Evolutionary conservation across 805 yeast species (phyloP).

Genomic region (Spathaspora gorwiae): DNA sequence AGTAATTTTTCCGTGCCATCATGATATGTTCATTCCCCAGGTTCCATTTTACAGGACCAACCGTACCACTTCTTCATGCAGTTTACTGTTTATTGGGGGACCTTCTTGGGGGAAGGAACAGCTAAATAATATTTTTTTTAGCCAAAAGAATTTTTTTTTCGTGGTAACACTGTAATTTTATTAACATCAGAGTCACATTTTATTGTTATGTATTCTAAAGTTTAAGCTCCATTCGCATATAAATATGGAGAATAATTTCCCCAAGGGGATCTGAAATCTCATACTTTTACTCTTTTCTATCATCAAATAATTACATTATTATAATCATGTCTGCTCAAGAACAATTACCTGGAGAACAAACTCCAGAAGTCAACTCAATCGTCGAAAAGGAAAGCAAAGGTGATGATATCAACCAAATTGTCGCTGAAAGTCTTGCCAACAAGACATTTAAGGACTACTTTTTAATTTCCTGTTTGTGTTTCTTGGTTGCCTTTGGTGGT

Average conservation of each 20-base stretch:
- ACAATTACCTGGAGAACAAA: slow-evolving; percentile 24
- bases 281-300: not conserved
- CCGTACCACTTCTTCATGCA: too few relatives aligned
- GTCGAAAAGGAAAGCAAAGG: slow-evolving; percentile 19
- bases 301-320: not conserved
- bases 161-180: too few relatives aligned
- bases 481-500: slow-evolving; percentile 70
- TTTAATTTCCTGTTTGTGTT: slow-evolving; percentile 39
- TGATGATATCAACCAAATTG: slow-evolving; percentile 4
- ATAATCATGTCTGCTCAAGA: slow-evolving; percentile 19
- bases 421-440: slow-evolving; percentile 12
- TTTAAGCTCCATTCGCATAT: not conserved
- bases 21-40: too few relatives aligned
- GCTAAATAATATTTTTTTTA: too few relatives aligned
- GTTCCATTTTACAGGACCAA: too few relatives aligned
- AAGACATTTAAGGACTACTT: slow-evolving; percentile 30
- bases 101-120: too few relatives aligned
- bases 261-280: not conserved
- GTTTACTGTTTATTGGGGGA: too few relatives aligned
- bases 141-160: too few relatives aligned
- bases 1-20: too few relatives aligned
- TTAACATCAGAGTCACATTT: too few relatives aligned
- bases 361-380: slow-evolving; percentile 27
- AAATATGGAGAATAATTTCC: slow-evolving; percentile 1
- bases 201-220: too few relatives aligned